Conservation (phyloP, 83 land plant species). For the Picea mariana region DNA sequence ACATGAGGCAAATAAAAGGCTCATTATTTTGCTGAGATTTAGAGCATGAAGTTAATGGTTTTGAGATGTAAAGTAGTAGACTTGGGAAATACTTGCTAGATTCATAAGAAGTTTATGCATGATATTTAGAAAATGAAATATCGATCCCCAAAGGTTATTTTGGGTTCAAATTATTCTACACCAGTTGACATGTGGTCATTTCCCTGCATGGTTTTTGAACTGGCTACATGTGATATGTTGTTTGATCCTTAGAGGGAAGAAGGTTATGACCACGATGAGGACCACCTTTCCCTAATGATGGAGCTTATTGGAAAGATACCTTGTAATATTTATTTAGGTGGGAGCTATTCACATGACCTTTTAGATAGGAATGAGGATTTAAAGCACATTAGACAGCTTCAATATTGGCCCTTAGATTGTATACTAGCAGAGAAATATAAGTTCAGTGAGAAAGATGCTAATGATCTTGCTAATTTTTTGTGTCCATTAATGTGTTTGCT, state of each 20-base stretch:
- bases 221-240: conserved; percentile 91
- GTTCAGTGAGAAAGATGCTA: conserved; percentile 29
- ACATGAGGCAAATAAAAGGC: background rate
- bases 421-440: conserved; percentile 53
- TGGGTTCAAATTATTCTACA: conserved; percentile 69
- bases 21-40: background rate
- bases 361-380: conserved; percentile 78
- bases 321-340: conserved; percentile 58
- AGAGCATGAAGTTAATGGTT: conserved; percentile 57
- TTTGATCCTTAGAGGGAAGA: conserved; percentile 70
- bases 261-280: conserved; percentile 69
- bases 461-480: conserved; percentile 63
- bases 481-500: conserved; percentile 64
- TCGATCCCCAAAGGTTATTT: conserved; percentile 86
- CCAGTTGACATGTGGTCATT: conserved; percentile 88
- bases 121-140: conserved; percentile 91
- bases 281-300: conserved; percentile 23
- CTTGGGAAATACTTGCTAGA: conserved; percentile 91
- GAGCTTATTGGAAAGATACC: conserved; percentile 41
- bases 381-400: conserved; percentile 61
- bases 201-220: conserved; percentile 40
- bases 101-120: conserved; percentile 58
- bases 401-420: conserved; percentile 58
- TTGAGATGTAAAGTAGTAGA: conserved; percentile 90
- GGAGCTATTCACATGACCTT: conserved; percentile 49